These are phyloP conservation scores for Collariella sp. DNA, from an alignment of 495 filamentous ascomycete species.

Conservation along the genomic window DNA sequence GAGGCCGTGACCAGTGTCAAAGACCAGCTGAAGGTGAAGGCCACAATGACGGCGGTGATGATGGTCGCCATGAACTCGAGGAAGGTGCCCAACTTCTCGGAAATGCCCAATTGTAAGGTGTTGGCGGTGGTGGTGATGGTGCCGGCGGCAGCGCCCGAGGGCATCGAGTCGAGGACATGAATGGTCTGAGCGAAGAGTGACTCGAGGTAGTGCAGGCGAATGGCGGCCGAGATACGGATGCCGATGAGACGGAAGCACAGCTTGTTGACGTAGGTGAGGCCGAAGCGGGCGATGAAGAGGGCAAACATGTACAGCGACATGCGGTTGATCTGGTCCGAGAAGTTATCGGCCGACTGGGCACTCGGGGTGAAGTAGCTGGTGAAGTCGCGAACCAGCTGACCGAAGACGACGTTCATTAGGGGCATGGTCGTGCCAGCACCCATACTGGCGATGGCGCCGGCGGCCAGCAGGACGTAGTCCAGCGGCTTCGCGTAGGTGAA, in stretches of 20 bases:
- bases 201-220: constrained; percentile 45
- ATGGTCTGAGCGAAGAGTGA: constrained; percentile 48
- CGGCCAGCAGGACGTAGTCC: constrained; percentile 34
- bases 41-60: constrained; percentile 50
- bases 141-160: constrained; percentile 43
- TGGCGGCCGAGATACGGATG: constrained; percentile 43
- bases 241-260: constrained; percentile 42
- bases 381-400: constrained; percentile 26
- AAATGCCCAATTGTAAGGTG: constrained; percentile 50
- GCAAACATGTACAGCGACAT: constrained; percentile 28
- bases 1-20: constrained; percentile 50
- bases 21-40: constrained; percentile 50
- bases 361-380: constrained; percentile 12
- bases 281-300: constrained; percentile 39
- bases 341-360: constrained; percentile 4
- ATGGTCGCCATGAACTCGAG: constrained; percentile 49
- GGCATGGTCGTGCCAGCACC: constrained; percentile 29
- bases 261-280: constrained; percentile 41
- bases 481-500: constrained; percentile 38
- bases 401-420: constrained; percentile 34
- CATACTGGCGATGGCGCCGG: constrained; percentile 27
- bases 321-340: constrained; percentile 17
- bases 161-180: constrained; percentile 50
- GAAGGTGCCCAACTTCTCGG: constrained; percentile 55
- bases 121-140: constrained; percentile 54